These are phyloP conservation scores for Nannizzia gypsea DNA, from an alignment of 2,329 filamentous ascomycete genomes.

Conservation along the genomic window DNA sequence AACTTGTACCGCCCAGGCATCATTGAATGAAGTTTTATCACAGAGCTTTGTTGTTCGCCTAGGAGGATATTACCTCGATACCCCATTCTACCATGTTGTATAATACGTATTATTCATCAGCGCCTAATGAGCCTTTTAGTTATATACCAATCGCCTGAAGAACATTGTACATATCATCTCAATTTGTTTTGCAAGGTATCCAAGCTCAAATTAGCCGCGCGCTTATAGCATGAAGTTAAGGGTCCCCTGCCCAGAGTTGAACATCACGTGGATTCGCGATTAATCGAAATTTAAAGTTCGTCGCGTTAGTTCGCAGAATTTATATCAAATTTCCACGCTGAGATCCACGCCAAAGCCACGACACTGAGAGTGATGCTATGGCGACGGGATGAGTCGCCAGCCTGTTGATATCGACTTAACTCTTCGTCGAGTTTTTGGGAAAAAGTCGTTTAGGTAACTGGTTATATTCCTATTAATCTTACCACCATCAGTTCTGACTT, in stretches of 20 bases:
- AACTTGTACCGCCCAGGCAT: constrained; percentile 17
- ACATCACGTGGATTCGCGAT: background rate
- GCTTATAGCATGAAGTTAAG: too few species aligned
- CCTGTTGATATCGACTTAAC: constrained; percentile 59
- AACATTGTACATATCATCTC: too few species aligned
- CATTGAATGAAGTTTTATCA: background rate
- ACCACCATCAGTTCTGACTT: background rate
- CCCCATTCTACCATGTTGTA: background rate
- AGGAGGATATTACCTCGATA: background rate
- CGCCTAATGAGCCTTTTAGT: background rate
- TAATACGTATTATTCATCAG: background rate
- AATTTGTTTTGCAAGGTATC: too few species aligned
- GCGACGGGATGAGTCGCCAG: constrained; percentile 17
- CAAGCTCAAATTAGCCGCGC: too few species aligned
- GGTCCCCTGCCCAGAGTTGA: background rate
- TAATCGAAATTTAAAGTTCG: background rate
- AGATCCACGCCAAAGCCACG: background rate
- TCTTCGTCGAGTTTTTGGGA: constrained; percentile 60
- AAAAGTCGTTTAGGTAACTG: constrained; percentile 55
- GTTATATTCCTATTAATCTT: too few species aligned
- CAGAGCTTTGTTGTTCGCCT: background rate
- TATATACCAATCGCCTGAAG: background rate
- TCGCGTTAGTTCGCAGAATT: background rate
- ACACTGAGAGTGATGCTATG: constrained; percentile 1
- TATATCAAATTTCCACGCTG: background rate